These are phyloP conservation scores for Pseudozyma sp. DNA, from an alignment of 1,284 basidiomycete genomes.

Conservation along the genomic window DNA sequence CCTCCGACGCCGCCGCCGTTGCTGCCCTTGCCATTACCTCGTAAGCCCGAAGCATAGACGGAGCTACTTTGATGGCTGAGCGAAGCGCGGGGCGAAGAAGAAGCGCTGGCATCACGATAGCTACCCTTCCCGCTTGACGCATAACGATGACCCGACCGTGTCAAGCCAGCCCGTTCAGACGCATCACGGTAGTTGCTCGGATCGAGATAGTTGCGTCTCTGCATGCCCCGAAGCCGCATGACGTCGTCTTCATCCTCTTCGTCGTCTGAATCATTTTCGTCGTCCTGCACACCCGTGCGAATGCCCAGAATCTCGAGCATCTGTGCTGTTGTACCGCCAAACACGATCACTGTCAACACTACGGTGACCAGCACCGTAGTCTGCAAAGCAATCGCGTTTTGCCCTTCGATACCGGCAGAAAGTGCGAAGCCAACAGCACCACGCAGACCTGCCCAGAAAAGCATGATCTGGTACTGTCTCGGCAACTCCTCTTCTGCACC, in stretches of 20 bases:
- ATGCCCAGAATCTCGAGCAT: constrained; percentile 99
- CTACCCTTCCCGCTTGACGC: constrained; percentile 28
- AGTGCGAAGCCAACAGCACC: constrained; percentile 97
- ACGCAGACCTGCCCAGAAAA: constrained; percentile 97
- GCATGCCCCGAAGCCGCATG: constrained; percentile 38
- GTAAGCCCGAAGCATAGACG: constrained; percentile 11
- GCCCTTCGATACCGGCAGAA: constrained; percentile 91
- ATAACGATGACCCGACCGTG: constrained; percentile 21
- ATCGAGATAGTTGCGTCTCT: constrained; percentile 32
- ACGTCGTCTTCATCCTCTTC: constrained; percentile 50
- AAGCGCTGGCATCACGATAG: constrained; percentile 38
- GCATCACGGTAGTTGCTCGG: constrained; percentile 30
- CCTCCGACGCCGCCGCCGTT: background rate
- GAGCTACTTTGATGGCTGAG: constrained; percentile 27
- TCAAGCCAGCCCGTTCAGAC: constrained; percentile 39
- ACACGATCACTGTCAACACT: constrained; percentile 92
- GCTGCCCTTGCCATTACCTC: constrained; percentile 1
- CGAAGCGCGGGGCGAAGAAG: constrained; percentile 33
- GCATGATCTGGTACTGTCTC: constrained; percentile 71
- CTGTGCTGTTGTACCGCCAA: constrained; percentile 93
- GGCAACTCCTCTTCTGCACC: constrained; percentile 56
- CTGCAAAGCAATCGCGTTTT: constrained; percentile 88
- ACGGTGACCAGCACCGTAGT: constrained; percentile 96
- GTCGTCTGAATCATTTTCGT: constrained; percentile 77
- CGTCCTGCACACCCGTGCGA: constrained; percentile 83